phyloP scores from a whole-genome alignment of 75 land plant species.

The Ceratopteris richardii region DNA sequence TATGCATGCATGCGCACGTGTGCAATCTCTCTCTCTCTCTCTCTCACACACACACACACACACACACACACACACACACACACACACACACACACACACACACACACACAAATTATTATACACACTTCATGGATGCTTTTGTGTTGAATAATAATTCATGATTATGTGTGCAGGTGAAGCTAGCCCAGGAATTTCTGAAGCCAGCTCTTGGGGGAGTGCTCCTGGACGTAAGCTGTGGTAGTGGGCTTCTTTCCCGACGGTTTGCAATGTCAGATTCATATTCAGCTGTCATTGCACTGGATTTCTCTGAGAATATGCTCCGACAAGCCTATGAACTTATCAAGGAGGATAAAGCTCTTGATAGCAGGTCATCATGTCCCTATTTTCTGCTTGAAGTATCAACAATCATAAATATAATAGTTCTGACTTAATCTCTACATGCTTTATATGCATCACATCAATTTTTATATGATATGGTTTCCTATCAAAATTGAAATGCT shows the following conservation, averaged over 20 bases:
- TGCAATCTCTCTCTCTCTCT: no score
- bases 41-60: no score
- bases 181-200: constrained; percentile 81
- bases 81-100: no score
- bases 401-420: not conserved
- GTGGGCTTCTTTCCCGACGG: constrained; percentile 85
- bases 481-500: no score
- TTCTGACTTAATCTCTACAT: no score
- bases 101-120: no score
- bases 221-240: constrained; percentile 95
- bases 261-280: constrained; percentile 67
- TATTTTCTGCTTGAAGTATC: not conserved
- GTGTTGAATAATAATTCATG: no score
- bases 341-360: constrained; percentile 42
- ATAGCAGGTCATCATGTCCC: constrained; percentile 31
- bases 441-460: no score
- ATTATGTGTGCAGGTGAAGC: constrained; percentile 51
- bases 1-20: no score
- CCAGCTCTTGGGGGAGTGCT: constrained; percentile 68
- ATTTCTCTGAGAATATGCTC: constrained; percentile 97
- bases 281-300: constrained; percentile 73
- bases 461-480: no score
- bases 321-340: constrained; percentile 78
- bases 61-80: no score
- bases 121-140: no score